Evolutionary conservation across 441 rosid genomes (phyloP), one percentile per base, ranked within the genome.

Genomic region (Populus hybrid): DNA sequence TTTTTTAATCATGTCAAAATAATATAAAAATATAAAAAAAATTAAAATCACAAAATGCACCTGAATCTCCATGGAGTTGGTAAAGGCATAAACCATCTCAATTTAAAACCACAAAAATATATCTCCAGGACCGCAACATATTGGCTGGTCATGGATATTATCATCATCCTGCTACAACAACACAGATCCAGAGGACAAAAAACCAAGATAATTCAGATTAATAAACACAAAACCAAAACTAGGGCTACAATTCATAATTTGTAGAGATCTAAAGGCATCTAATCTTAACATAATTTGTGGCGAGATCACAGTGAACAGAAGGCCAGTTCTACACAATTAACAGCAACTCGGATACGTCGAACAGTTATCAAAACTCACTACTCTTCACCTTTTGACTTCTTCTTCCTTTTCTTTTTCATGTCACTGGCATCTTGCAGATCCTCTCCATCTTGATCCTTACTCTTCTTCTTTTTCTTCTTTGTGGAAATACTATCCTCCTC

Each of bases 391-490:
- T 81, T 82, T 8, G 88, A 87, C 73, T 85, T 85, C 83, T 82
- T 90, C 83, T 82, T 90, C 77, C 80, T 90, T 69, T 88, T 88
- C 89, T 85, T 88, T 77, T 88, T 85, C 34, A 61, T 68, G 1
- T 82, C 87, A 21, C 77, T 46, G 8, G 82, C 73, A 23, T 73
- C 81, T 64, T 73, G 84, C 71, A 74, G 67, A 26, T 83, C 88
- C 9, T 75, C 86, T 6, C 7, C 78, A 18, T 70, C 86, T 32
- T 77, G 89, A 24, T 72, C 88, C 80, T 83, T 85, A 59, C 82
- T 83, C 86, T 84, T 89, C 84, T 84, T 88, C 83, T 87, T 90
- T 36, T 88, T 88, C 86, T 89, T 87, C 87, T 87, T 88, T 80
- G 83, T 87, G 57, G 77, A 67, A 67, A 78, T 46, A 50, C 85